A percentile compares a stretch with the other conserved stretches of the same genome.
Conservation (phyloP, 1,139 yeast genomes). For the Pichia sp. region DNA sequence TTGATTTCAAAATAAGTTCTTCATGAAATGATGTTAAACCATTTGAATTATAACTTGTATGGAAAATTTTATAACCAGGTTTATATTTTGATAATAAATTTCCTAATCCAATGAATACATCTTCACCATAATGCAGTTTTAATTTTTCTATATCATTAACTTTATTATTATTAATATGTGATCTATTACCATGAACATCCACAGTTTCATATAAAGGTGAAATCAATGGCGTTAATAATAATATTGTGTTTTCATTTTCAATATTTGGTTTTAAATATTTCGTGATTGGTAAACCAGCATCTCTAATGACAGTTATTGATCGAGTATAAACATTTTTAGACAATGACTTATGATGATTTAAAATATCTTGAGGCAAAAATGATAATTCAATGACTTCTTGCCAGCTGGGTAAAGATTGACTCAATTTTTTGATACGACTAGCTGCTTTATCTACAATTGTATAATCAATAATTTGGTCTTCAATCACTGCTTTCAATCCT, state of each 20-base stretch:
- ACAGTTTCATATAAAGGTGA: slow-evolving; percentile 28
- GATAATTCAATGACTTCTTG: slow-evolving; percentile 22
- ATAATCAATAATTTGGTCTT: slow-evolving; percentile 39
- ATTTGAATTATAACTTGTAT: slow-evolving; percentile 48
- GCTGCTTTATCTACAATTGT: slow-evolving; percentile 34
- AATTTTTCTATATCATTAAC: slow-evolving; percentile 11
- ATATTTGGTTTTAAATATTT: slow-evolving; percentile 8
- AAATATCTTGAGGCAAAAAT: slow-evolving; percentile 33
- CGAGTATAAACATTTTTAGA: slow-evolving; percentile 46
- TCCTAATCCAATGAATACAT: slow-evolving; percentile 12
- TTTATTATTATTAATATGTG: slow-evolving; percentile 13
- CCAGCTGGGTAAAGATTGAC: slow-evolving; percentile 45
- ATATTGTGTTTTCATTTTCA: slow-evolving; percentile 32
- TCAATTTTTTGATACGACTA: slow-evolving; percentile 44
- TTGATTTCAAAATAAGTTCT: slow-evolving; percentile 46
- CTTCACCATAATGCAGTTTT: slow-evolving; percentile 11
- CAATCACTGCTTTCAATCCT: slow-evolving; percentile 48
- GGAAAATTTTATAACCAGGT: slow-evolving; percentile 18
- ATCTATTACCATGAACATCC: slow-evolving; percentile 29
- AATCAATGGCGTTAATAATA: slow-evolving; percentile 33
- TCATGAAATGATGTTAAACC: slow-evolving; percentile 58
- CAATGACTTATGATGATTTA: slow-evolving; percentile 42
- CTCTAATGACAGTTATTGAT: slow-evolving; percentile 53
- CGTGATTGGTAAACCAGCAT: slow-evolving; percentile 26
- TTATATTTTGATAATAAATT: slow-evolving; percentile 21